Percentiles rank a stretch among this genome's conserved stretches.
Conservation (phyloP, 75 land plant species). For the Sequoia sempervirens region DNA sequence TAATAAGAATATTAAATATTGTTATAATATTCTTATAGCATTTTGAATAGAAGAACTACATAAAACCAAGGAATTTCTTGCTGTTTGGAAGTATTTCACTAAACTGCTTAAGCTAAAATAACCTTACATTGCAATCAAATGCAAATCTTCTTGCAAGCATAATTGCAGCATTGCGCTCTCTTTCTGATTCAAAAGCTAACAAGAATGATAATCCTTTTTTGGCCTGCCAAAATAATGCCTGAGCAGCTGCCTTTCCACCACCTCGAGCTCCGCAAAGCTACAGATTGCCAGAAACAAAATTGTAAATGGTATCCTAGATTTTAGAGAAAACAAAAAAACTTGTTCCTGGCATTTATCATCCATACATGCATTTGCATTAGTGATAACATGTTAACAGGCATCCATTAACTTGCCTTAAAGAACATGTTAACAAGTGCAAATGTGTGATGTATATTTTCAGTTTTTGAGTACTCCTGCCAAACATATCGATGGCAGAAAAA, state of each 20-base stretch:
- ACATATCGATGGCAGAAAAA: no score
- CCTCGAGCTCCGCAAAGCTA: constrained; percentile 93
- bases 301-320: neutral
- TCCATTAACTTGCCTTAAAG: no score
- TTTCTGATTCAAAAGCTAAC: constrained; percentile 79
- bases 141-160: constrained; percentile 88
- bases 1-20: neutral
- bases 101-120: neutral
- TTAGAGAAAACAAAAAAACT: neutral
- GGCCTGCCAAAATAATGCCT: constrained; percentile 82
- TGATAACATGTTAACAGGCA: neutral
- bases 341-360: neutral
- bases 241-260: constrained; percentile 78
- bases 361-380: neutral
- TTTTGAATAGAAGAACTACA: neutral
- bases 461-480: no score
- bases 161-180: constrained; percentile 95
- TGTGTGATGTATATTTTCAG: no score
- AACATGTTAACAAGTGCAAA: no score
- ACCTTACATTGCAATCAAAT: constrained; percentile 78
- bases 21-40: neutral
- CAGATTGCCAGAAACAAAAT: neutral
- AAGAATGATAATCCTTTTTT: constrained; percentile 68
- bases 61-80: neutral
- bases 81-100: neutral